Conservation (phyloP, 345 rosid genomes). For the Corchorus capsularis region DNA sequence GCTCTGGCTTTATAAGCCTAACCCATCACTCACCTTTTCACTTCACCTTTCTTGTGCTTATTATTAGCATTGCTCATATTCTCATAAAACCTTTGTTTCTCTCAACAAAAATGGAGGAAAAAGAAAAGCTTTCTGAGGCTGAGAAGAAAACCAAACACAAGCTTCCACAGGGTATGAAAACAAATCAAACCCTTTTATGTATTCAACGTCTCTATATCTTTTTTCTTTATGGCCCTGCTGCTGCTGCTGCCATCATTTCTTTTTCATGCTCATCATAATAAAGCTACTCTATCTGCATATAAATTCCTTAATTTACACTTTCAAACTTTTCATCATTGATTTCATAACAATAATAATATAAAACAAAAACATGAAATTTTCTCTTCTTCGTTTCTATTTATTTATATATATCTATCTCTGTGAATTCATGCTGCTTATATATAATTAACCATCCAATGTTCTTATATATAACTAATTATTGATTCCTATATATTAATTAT, state of each 20-base stretch:
- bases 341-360: background rate
- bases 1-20: constrained; percentile 24
- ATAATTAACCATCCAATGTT: background rate
- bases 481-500: background rate
- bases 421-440: background rate
- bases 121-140: constrained; percentile 29
- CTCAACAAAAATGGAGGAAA: constrained; percentile 30
- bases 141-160: constrained; percentile 41
- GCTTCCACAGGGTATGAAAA: constrained; percentile 43
- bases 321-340: background rate
- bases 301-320: background rate
- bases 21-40: constrained; percentile 15
- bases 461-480: background rate
- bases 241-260: background rate
- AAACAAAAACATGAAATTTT: background rate
- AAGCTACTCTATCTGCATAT: too few species aligned
- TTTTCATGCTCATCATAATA: background rate
- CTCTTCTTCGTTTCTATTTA: background rate
- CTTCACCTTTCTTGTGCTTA: constrained; percentile 8
- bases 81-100: constrained; percentile 22
- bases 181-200: background rate
- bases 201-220: constrained; percentile 21
- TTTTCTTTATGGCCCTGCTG: background rate
- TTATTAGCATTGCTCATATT: background rate
- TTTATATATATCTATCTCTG: background rate